phyloP scores from a whole-genome alignment of 306 rosid species.

The Vachellia collinsii region DNA sequence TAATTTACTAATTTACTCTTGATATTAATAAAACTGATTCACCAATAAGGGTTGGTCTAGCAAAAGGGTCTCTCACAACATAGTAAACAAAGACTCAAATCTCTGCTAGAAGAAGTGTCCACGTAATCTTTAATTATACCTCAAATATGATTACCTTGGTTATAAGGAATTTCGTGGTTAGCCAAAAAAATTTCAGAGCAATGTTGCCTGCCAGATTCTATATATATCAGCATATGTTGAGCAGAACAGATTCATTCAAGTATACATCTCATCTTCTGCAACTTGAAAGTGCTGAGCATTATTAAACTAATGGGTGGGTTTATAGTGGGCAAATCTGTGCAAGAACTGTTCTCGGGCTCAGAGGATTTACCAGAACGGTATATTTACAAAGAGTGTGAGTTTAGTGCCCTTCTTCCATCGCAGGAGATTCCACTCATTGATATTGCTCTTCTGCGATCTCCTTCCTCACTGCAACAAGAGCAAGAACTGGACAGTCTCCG shows the following conservation, averaged over 20 bases:
- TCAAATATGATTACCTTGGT: no score
- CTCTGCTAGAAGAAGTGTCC: no score
- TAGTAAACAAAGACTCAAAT: no score
- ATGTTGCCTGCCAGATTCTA: no score
- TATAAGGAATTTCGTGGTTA: no score
- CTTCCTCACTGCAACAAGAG: constrained; percentile 1
- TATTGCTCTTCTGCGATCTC: constrained; percentile 36
- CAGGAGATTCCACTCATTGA: constrained; percentile 46
- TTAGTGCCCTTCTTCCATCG: constrained; percentile 28
- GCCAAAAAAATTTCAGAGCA: no score
- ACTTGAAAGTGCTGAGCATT: neutral
- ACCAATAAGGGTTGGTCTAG: no score
- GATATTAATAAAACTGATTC: no score
- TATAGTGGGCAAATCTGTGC: neutral
- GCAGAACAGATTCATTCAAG: neutral
- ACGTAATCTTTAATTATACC: no score
- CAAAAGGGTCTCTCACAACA: no score
- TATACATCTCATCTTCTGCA: neutral
- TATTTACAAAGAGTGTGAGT: constrained; percentile 34
- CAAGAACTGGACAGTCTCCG: constrained; percentile 39
- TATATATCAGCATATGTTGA: neutral
- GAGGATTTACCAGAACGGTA: constrained; percentile 44
- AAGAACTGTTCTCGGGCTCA: neutral
- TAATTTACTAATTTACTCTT: no score
- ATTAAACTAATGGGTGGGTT: neutral